Evolutionary conservation across 2,329 filamentous ascomycete genomes (phyloP), one percentile per base, ranked within the genome.

Genomic region (Diaporthe sp.): DNA sequence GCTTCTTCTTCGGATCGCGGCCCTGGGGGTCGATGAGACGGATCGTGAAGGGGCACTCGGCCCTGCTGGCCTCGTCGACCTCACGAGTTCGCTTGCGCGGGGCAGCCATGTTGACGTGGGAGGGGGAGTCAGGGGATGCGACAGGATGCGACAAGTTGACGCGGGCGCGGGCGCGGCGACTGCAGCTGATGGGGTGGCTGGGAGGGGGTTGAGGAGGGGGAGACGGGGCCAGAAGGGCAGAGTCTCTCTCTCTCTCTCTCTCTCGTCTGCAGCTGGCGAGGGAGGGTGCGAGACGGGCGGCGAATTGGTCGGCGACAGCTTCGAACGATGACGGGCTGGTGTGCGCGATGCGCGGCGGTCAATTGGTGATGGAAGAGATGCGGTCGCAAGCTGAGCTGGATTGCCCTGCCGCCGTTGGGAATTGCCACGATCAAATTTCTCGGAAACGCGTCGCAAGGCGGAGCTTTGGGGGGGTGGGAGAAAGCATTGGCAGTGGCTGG

Each of bases 21-120:
- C 86, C 84, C 75, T 87, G 89, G 12, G 86, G 83, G 74, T 88
- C 86, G 76, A 87, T 85, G 68, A 86, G 82, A 53, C 82, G 82
- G 71, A 90, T 85, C 53, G 81, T 83, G 76, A 90, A 91, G 15
- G 89, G 89, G 77, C 89, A 91, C 78, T 91, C 89, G 80, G 90
- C 90, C 78, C 88, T 86, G 78, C 84, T 87, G 78, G 90, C 89
- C 76, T 89, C 82, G 74, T 83, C 79, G 71, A 88, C 85, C 72
- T 85, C 81, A 79, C 88, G 87, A 76, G 88, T 86, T 78, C 90
- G 87, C 84, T 91, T 91, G 79, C 87, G 85, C 77, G 87, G 79
- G 44, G 83, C 82, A 55, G 84, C 82, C 84, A 86, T 86, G 79
- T 44, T 68, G 60, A 44, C 1, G 44, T 78, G 81, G 84, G 74